Conservation (phyloP, 768 basidiomycete species). For the Mycena alexandri region DNA sequence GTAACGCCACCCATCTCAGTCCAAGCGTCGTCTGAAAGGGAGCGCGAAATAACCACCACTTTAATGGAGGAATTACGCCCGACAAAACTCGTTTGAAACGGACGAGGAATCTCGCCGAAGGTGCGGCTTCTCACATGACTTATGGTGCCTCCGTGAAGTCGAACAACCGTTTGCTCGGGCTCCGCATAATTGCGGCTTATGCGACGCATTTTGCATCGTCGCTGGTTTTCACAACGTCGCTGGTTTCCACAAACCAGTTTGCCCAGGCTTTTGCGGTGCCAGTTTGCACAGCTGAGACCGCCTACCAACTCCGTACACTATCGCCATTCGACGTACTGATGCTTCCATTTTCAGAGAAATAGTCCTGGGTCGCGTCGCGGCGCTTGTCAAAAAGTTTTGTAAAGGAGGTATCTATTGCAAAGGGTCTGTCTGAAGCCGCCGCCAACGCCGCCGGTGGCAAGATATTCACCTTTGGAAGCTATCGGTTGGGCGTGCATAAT, state of each 20-base stretch:
- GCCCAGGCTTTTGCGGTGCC: not conserved
- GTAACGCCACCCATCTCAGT: constrained; percentile 90
- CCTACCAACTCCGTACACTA: not conserved
- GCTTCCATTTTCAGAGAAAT: constrained; percentile 75
- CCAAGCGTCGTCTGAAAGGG: constrained; percentile 76
- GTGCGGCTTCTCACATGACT: constrained; percentile 61
- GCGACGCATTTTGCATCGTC: constrained; percentile 9
- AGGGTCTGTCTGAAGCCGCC: constrained; percentile 88
- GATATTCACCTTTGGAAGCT: constrained; percentile 99
- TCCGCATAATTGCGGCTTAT: constrained; percentile 6
- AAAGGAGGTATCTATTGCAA: constrained; percentile 78
- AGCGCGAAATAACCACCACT: constrained; percentile 84
- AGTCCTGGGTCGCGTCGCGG: constrained; percentile 89
- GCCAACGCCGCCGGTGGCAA: constrained; percentile 95
- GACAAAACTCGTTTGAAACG: constrained; percentile 89
- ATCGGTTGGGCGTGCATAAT: constrained; percentile 96
- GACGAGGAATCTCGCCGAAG: constrained; percentile 90
- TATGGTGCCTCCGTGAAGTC: not conserved
- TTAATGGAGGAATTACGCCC: constrained; percentile 91
- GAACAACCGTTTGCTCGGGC: not conserved
- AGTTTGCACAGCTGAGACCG: not conserved
- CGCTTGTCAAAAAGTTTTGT: constrained; percentile 96
- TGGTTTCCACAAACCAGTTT: not conserved
- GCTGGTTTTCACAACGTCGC: no score
- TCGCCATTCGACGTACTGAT: constrained; percentile 5